phyloP scores from a whole-genome alignment of 441 rosid species.

The Erysimum pusillum region DNA sequence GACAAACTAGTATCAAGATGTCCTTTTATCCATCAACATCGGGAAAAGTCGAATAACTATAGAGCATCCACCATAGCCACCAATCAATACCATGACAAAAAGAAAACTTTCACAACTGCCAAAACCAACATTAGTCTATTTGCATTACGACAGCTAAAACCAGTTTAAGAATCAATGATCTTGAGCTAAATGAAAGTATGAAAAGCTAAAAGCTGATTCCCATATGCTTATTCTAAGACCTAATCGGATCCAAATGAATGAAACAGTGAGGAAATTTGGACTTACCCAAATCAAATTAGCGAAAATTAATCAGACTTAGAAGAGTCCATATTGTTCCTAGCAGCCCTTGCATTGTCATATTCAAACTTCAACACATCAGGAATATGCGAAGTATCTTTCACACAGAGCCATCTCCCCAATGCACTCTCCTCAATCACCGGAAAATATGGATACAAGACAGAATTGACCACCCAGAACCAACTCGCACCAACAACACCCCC shows the following conservation, averaged over 20 bases:
- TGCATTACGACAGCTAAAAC: background rate
- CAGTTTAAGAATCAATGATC: slow-evolving; percentile 8
- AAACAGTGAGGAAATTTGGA: slow-evolving; percentile 21
- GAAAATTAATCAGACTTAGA: slow-evolving; percentile 57
- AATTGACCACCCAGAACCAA: slow-evolving; percentile 91
- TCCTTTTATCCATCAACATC: slow-evolving; percentile 9
- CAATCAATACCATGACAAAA: slow-evolving; percentile 9
- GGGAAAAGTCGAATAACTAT: background rate
- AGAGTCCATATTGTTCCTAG: slow-evolving; percentile 56
- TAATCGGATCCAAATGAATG: slow-evolving; percentile 16
- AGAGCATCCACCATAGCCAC: slow-evolving; percentile 12
- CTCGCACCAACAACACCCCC: slow-evolving; percentile 68
- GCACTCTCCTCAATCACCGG: slow-evolving; percentile 79
- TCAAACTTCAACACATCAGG: slow-evolving; percentile 85
- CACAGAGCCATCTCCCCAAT: slow-evolving; percentile 73
- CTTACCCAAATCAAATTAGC: slow-evolving; percentile 45
- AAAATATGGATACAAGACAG: slow-evolving; percentile 56
- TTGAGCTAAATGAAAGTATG: slow-evolving; percentile 5
- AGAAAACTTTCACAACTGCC: background rate
- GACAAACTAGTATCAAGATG: slow-evolving; percentile 21
- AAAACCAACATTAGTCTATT: slow-evolving; percentile 7
- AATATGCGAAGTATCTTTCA: slow-evolving; percentile 96
- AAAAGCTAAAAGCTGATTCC: slow-evolving; percentile 15
- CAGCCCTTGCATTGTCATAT: slow-evolving; percentile 89
- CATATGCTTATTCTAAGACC: slow-evolving; percentile 15